phyloP scores from a whole-genome alignment of 2,329 filamentous ascomycete species.

The Penicillium sp. region DNA sequence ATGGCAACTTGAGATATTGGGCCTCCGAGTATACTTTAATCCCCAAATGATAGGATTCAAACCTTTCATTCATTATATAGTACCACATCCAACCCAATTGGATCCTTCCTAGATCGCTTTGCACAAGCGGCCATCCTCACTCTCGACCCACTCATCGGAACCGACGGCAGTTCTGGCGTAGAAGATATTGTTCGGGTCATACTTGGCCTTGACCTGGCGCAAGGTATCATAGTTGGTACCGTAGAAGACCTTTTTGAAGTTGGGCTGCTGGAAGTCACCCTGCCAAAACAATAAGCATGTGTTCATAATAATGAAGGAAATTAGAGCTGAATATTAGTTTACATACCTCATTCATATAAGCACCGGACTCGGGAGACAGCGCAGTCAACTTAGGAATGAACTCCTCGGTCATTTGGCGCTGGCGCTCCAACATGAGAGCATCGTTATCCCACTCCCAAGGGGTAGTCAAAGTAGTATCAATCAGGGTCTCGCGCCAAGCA shows the following conservation, averaged over 20 bases:
- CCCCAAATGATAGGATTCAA: too few relatives aligned
- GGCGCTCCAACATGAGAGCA: constrained; percentile 34
- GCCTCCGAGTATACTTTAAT: background rate
- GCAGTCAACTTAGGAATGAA: constrained; percentile 38
- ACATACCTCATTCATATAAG: constrained; percentile 20
- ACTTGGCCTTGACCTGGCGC: constrained; percentile 37
- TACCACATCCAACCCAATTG: background rate
- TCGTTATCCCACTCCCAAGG: constrained; percentile 40
- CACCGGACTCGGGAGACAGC: constrained; percentile 36
- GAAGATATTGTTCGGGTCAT: constrained; percentile 38
- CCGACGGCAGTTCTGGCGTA: constrained; percentile 23
- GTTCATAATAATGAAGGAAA: background rate
- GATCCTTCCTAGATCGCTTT: background rate
- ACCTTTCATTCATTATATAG: background rate
- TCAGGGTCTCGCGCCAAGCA: constrained; percentile 46
- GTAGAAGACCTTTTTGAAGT: constrained; percentile 39
- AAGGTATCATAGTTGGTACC: constrained; percentile 38
- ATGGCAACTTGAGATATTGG: background rate
- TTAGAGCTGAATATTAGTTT: background rate
- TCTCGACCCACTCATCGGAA: constrained; percentile 5
- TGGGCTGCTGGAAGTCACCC: constrained; percentile 35
- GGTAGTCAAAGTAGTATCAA: constrained; percentile 34
- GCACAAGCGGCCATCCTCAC: constrained; percentile 1
- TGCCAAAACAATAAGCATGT: background rate
- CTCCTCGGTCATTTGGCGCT: constrained; percentile 41